Evolutionary conservation across 805 yeast genomes (phyloP).

Genomic region (Jamesozyma jinghongensis): DNA sequence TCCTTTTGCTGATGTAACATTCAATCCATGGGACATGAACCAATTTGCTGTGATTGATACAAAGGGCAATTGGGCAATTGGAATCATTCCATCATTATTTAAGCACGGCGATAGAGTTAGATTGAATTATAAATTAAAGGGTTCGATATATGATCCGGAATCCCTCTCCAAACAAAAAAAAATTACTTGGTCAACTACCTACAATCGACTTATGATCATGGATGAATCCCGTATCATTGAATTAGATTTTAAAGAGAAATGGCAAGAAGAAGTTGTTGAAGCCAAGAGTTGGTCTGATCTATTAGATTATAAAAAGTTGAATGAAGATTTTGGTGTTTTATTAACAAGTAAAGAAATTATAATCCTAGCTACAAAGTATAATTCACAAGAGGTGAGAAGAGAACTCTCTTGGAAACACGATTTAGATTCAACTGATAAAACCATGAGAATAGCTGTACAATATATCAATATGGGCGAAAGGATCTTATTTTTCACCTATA

Average conservation of each 20-base stretch:
- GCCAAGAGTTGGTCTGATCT: conserved; percentile 48
- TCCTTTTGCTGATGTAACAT: conserved; percentile 38
- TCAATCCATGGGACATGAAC: conserved; percentile 35
- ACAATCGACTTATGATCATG: conserved; percentile 28
- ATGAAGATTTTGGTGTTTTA: conserved; percentile 37
- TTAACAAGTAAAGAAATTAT: conserved; percentile 61
- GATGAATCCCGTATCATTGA: conserved; percentile 37
- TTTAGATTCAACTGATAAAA: conserved; percentile 45
- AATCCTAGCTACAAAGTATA: conserved; percentile 34
- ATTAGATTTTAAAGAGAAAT: conserved; percentile 25
- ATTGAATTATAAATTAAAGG: conserved; percentile 11
- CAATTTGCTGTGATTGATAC: conserved; percentile 40
- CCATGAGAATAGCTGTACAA: conserved; percentile 36
- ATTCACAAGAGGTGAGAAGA: conserved; percentile 33
- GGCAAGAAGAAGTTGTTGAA: conserved; percentile 33
- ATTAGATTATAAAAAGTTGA: conserved; percentile 35
- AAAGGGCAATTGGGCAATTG: conserved; percentile 44
- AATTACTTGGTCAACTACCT: conserved; percentile 37
- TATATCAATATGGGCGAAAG: conserved; percentile 8
- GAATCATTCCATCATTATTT: conserved; percentile 22
- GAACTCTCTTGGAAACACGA: conserved; percentile 68
- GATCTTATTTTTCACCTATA: conserved; percentile 9
- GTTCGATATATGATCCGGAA: conserved; percentile 34
- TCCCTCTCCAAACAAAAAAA: conserved; percentile 52
- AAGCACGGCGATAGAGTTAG: conserved; percentile 7